phyloP scores from a whole-genome alignment of 2,329 filamentous ascomycete genomes.

The Rutstroemia sydowiana region DNA sequence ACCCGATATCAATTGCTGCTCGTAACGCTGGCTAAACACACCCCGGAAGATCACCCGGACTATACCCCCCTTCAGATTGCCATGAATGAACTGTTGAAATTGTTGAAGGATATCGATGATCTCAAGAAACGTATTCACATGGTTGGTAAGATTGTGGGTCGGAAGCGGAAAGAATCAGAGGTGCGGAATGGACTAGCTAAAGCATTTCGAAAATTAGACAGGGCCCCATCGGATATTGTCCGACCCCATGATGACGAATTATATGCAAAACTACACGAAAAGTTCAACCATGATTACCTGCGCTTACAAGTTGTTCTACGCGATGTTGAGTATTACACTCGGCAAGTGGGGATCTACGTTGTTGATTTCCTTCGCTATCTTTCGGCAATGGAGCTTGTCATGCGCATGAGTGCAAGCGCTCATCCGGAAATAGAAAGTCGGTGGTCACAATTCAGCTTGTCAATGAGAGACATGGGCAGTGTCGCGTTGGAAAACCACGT shows the following conservation, averaged over 20 bases:
- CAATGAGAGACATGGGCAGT: conserved; percentile 77
- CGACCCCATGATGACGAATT: conserved; percentile 66
- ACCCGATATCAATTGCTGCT: conserved; percentile 90
- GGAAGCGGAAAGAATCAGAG: conserved; percentile 84
- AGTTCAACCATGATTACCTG: conserved; percentile 86
- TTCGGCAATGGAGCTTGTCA: conserved; percentile 74
- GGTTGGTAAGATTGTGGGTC: conserved; percentile 76
- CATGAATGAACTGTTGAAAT: conserved; percentile 49
- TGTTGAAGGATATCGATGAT: conserved; percentile 84
- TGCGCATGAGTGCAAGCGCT: conserved; percentile 67
- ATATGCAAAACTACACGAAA: conserved; percentile 75
- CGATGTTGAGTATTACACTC: conserved; percentile 88
- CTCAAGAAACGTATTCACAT: conserved; percentile 92
- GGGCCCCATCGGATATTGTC: conserved; percentile 60
- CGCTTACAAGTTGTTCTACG: conserved; percentile 78
- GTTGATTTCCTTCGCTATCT: conserved; percentile 75
- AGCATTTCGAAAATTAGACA: conserved; percentile 63
- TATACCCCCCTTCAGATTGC: conserved; percentile 52
- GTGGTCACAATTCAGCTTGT: conserved; percentile 85
- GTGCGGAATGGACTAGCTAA: conserved; percentile 78
- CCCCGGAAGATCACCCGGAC: conserved; percentile 78
- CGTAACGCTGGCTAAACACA: conserved; percentile 70
- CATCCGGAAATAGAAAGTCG: conserved; percentile 86
- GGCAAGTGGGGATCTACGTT: conserved; percentile 73
- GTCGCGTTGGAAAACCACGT: conserved; percentile 81